phyloP scores from a whole-genome alignment of 495 filamentous ascomycete genomes.

The Rusavskia elegans region DNA sequence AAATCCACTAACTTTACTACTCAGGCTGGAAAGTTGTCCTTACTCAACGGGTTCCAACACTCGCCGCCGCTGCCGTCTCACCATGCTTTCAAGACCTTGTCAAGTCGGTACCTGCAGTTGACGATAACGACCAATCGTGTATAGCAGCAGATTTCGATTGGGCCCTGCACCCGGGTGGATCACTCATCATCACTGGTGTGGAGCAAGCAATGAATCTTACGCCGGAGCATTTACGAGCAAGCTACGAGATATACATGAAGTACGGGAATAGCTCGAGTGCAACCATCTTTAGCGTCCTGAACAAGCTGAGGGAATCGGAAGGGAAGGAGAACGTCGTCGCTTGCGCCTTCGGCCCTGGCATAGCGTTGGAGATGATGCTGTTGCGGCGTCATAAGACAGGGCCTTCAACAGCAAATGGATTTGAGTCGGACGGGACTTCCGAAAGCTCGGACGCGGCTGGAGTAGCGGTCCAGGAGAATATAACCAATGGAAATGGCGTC shows the following conservation, averaged over 20 bases:
- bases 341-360: constrained; percentile 49
- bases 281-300: constrained; percentile 43
- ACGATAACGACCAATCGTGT: constrained; percentile 17
- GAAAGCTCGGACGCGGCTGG: background rate
- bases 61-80: constrained; percentile 29
- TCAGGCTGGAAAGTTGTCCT: constrained; percentile 44
- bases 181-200: constrained; percentile 45
- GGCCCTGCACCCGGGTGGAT: constrained; percentile 52
- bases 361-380: constrained; percentile 47
- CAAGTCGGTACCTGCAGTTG: constrained; percentile 23
- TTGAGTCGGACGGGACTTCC: background rate
- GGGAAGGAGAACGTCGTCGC: constrained; percentile 41
- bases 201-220: constrained; percentile 36
- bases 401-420: background rate
- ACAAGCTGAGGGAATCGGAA: constrained; percentile 34
- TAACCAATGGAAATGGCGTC: background rate
- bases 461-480: background rate
- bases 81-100: constrained; percentile 35
- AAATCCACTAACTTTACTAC: background rate
- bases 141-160: constrained; percentile 42
- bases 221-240: constrained; percentile 41
- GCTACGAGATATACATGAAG: constrained; percentile 45
- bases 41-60: constrained; percentile 35
- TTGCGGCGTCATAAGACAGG: constrained; percentile 23
- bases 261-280: constrained; percentile 48